Evolutionary conservation across 257 asterid species (phyloP).

Genomic region (Cinchona pubescens): DNA sequence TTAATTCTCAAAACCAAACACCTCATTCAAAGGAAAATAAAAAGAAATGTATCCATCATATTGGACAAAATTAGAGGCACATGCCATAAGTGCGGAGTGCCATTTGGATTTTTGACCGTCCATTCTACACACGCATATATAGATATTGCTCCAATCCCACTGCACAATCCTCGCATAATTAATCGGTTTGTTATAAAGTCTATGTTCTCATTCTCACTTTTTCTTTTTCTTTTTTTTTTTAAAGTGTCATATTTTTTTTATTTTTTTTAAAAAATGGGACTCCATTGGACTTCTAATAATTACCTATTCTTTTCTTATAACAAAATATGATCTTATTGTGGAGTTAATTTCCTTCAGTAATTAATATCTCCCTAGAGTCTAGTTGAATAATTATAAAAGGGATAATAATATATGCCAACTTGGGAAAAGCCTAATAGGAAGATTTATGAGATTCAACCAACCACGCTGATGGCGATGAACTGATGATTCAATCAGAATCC

Average conservation of each 20-base stretch:
- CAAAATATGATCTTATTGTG: not conserved
- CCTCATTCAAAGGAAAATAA: too few species aligned
- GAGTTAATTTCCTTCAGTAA: not conserved
- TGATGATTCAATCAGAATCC: not conserved
- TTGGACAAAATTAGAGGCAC: slow-evolving; percentile 39
- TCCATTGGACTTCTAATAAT: too few species aligned
- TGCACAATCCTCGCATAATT: slow-evolving; percentile 60
- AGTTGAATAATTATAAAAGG: not conserved
- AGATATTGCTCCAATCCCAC: slow-evolving; percentile 41
- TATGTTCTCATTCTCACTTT: not conserved
- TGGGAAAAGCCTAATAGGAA: not conserved
- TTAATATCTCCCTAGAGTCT: not conserved
- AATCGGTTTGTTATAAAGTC: slow-evolving; percentile 8
- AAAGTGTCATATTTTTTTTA: not conserved
- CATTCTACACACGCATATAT: too few species aligned
- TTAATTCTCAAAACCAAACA: too few species aligned
- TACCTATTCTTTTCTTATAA: not conserved
- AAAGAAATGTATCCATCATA: not conserved
- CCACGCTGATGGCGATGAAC: not conserved
- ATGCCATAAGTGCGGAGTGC: slow-evolving; percentile 36
- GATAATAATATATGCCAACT: not conserved
- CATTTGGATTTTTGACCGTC: slow-evolving; percentile 7
- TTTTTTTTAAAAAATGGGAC: too few species aligned
- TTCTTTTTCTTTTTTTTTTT: not conserved
- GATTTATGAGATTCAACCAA: not conserved